These are phyloP conservation scores for Croton setiger DNA, from an alignment of 441 rosid genomes.

Conservation along the genomic window DNA sequence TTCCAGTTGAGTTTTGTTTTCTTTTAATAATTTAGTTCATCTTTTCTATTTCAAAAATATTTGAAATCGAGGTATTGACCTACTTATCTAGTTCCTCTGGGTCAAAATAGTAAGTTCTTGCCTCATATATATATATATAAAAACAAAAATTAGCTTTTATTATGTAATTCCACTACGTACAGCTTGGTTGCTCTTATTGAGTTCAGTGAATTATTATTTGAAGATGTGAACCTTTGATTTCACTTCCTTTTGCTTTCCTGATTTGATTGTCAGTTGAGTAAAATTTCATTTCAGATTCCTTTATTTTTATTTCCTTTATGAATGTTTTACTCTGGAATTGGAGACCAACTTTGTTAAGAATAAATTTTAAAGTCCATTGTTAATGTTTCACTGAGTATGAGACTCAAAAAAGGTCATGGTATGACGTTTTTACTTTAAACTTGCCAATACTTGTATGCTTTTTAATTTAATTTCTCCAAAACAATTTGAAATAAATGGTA, in stretches of 20 bases:
- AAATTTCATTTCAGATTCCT: not conserved
- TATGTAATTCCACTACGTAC: not conserved
- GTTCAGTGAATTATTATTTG: not conserved
- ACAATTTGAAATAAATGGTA: not conserved
- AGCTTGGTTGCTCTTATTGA: not conserved
- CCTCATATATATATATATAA: not conserved
- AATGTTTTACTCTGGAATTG: not conserved
- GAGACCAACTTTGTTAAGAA: slow-evolving; percentile 1
- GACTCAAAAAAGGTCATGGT: not conserved
- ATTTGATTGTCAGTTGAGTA: not conserved
- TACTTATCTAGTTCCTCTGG: not conserved
- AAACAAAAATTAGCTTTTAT: no score
- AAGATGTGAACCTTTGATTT: not conserved
- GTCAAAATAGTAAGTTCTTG: not conserved
- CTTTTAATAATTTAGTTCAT: not conserved
- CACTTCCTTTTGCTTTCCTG: not conserved
- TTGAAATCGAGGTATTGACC: not conserved
- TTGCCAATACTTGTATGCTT: not conserved
- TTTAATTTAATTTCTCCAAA: not conserved
- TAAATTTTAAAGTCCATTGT: not conserved
- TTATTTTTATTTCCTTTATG: not conserved
- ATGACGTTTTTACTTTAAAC: not conserved
- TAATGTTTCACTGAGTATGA: not conserved
- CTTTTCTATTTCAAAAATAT: not conserved
- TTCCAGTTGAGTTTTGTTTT: not conserved